phyloP scores from a whole-genome alignment of 1,284 basidiomycete species.

The Fomitopsis pinicola region DNA sequence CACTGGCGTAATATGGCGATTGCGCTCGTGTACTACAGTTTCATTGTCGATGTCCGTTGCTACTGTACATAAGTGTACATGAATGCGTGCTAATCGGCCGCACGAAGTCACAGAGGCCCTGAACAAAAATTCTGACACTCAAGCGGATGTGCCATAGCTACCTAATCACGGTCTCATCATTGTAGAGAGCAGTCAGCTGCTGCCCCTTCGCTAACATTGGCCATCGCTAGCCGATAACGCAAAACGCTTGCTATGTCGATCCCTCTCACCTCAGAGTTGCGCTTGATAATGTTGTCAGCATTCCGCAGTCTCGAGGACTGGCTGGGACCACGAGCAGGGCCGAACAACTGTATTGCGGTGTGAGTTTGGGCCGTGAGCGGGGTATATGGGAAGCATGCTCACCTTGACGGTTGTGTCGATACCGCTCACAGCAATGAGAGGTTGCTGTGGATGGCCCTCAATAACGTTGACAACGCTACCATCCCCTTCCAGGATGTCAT shows the following conservation, averaged over 20 bases:
- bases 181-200: constrained; percentile 20
- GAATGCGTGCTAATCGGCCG: too few relatives aligned
- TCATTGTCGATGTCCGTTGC: too few relatives aligned
- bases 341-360: constrained; percentile 54
- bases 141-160: too few relatives aligned
- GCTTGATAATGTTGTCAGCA: constrained; percentile 49
- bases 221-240: constrained; percentile 30
- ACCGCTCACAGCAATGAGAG: constrained; percentile 82
- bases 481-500: constrained; percentile 84
- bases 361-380: background rate
- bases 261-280: constrained; percentile 36
- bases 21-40: background rate
- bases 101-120: too few relatives aligned
- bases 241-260: constrained; percentile 32
- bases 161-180: constrained; percentile 5
- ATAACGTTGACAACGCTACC: constrained; percentile 82
- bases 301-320: constrained; percentile 49
- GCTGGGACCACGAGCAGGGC: constrained; percentile 46
- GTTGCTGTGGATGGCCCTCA: constrained; percentile 78
- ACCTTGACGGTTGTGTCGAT: constrained; percentile 90
- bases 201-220: constrained; percentile 4
- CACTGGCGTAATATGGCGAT: background rate
- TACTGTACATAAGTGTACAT: too few relatives aligned
- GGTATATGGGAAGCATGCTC: constrained; percentile 11
- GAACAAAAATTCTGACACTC: too few relatives aligned